Evolutionary conservation across 495 filamentous ascomycete species (phyloP).

Genomic region (Trichoderma gamsii): DNA sequence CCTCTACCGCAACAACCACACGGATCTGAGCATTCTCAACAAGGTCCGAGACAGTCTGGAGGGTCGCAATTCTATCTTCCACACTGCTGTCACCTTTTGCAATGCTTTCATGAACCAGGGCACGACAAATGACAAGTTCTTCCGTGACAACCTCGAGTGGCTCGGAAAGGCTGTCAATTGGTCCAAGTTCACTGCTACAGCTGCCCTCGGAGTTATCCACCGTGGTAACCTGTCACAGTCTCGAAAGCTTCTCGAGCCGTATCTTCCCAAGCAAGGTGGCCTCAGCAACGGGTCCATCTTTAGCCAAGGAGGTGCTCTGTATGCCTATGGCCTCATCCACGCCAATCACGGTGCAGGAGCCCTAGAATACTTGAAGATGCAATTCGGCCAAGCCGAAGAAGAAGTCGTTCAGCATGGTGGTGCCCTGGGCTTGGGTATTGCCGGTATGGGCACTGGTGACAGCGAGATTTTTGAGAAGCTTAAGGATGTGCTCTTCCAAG

Average conservation of each 20-base stretch:
- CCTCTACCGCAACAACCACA: conserved; percentile 88
- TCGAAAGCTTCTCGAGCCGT: conserved; percentile 87
- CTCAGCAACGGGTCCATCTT: conserved; percentile 74
- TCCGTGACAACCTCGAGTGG: conserved; percentile 96
- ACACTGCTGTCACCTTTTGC: conserved; percentile 91
- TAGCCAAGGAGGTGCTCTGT: conserved; percentile 92
- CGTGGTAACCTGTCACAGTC: conserved; percentile 89
- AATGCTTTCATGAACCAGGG: conserved; percentile 99
- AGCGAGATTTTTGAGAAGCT: conserved; percentile 88
- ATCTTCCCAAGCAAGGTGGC: conserved; percentile 72
- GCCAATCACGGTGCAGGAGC: conserved; percentile 95
- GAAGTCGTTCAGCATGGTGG: conserved; percentile 97
- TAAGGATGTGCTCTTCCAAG: conserved; percentile 76
- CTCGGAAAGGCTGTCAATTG: conserved; percentile 98
- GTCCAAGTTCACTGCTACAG: conserved; percentile 99
- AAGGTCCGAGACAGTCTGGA: conserved; percentile 94
- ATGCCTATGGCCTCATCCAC: conserved; percentile 93
- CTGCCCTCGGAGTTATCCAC: conserved; percentile 94
- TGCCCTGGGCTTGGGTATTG: conserved; percentile 90
- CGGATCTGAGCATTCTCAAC: conserved; percentile 76
- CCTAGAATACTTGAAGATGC: conserved; percentile 76
- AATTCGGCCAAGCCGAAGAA: conserved; percentile 80
- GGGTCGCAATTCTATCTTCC: conserved; percentile 95
- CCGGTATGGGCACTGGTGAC: conserved; percentile 93
- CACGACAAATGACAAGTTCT: conserved; percentile 94